Base-by-base conservation (phyloP, 768 basidiomycete species). In the Rhodotorula diobovata region DNA sequence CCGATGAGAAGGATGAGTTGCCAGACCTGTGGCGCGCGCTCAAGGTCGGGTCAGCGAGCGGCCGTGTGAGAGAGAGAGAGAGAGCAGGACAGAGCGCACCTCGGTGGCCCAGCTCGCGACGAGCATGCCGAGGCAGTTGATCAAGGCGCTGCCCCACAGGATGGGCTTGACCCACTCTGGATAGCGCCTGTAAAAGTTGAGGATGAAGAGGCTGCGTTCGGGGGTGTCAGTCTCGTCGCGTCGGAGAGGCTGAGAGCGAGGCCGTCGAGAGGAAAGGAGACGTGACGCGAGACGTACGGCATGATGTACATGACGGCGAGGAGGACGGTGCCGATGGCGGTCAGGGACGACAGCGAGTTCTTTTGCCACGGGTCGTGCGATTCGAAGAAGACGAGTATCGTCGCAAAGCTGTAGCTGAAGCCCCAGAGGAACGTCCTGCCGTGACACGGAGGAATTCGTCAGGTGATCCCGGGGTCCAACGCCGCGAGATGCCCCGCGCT, bases 1-100 rank as follows among this genome's bases (percentile, higher is more conserved):
- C 71, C 71, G 10, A 69, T 67, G 2, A 76, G 75, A 4, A 76
- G 0, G 25, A 76, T 60, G 4, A 76, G 43, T 1, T 73, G 72
- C 69, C 67, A 71, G 14, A 68, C 65, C 48, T 50, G 48, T 6
- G 23, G 20, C 25, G 48, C 20, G 25, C 63, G 63, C 55, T 12
- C 8, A 3, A 20, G 57, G 20, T 18, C 11, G 56, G 5, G 35
- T 35, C 21, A 57, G 37, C 9, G 41, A 15, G 41, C 9, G 23
- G 23, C 21, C 18, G 8, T n/a, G n/a, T n/a, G 8, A 2, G 35
- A 18, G 8, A 32, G 8, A 16, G 25, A 45, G 28, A 46, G 65
- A 2, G 50, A 32, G 35, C 37, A 16, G 39, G 41, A 54, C 23
- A 46, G 9, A 15, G 61, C 60, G 58, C 20, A 60, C 71, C 12